These are phyloP conservation scores for Neurospora sp. DNA, from an alignment of 495 filamentous ascomycete genomes.

Conservation along the genomic window DNA sequence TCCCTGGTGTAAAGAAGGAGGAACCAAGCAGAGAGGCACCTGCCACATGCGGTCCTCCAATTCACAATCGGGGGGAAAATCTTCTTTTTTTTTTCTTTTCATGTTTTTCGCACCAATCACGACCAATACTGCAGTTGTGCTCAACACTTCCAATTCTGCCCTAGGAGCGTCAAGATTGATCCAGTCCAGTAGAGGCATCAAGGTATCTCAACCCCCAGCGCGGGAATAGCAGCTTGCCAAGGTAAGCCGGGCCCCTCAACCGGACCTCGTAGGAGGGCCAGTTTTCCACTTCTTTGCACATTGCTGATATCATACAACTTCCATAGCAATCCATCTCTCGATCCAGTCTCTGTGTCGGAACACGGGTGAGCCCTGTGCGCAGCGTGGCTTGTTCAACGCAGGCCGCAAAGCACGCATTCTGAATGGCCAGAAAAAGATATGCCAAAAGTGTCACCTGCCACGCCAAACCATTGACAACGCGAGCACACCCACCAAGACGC, in stretches of 20 bases:
- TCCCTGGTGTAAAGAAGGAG: neutral
- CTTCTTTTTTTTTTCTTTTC: too few relatives aligned
- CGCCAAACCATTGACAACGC: neutral
- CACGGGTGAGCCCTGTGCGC: neutral
- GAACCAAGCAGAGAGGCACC: neutral
- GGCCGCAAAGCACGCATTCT: conserved; percentile 1
- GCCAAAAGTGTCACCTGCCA: conserved; percentile 20
- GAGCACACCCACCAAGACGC: neutral
- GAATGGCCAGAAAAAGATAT: conserved; percentile 10
- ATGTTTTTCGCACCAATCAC: neutral
- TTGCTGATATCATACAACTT: neutral
- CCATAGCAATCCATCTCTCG: neutral
- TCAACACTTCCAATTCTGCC: neutral
- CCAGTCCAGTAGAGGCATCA: neutral
- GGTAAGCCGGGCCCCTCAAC: neutral
- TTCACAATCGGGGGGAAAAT: neutral
- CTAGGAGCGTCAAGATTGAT: neutral
- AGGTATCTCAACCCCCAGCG: neutral
- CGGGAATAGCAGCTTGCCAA: neutral
- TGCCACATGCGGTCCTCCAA: neutral
- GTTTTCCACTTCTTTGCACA: neutral
- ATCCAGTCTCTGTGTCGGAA: neutral
- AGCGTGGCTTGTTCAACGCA: neutral
- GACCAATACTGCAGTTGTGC: neutral
- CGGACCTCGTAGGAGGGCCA: neutral